Evolutionary conservation across 2,329 filamentous ascomycete genomes (phyloP).

Genomic region (Penicillium sp.): DNA sequence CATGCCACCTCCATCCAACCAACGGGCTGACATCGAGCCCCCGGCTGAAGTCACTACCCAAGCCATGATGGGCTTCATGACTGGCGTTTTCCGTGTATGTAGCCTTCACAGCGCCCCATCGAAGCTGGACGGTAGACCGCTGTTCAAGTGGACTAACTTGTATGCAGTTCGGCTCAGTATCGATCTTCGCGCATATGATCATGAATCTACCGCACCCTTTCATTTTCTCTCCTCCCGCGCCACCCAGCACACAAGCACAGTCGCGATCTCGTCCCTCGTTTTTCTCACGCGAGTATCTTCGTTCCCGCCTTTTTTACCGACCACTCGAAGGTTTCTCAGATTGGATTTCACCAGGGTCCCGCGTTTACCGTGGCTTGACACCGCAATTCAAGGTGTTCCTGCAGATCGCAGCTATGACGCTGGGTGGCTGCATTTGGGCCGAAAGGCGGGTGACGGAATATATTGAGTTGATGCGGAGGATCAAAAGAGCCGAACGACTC

Average conservation of each 20-base stretch:
- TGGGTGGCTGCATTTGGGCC: slow-evolving; percentile 55
- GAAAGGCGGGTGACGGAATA: slow-evolving; percentile 52
- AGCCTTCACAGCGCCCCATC: slow-evolving; percentile 1
- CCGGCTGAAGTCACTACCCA: slow-evolving; percentile 47
- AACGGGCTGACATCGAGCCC: slow-evolving; percentile 45
- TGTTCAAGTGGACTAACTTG: slow-evolving; percentile 1
- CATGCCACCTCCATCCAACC: slow-evolving; percentile 47
- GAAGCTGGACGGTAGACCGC: neutral
- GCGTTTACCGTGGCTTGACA: slow-evolving; percentile 52
- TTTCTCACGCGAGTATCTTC: slow-evolving; percentile 36
- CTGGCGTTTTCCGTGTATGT: slow-evolving; percentile 48
- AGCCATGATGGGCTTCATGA: slow-evolving; percentile 48
- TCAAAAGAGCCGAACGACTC: slow-evolving; percentile 46
- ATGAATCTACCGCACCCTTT: slow-evolving; percentile 49
- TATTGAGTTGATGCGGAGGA: slow-evolving; percentile 46
- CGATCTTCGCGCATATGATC: slow-evolving; percentile 52
- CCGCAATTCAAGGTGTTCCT: slow-evolving; percentile 56
- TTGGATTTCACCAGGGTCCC: slow-evolving; percentile 48
- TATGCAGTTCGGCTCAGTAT: slow-evolving; percentile 49
- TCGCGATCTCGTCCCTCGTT: slow-evolving; percentile 26
- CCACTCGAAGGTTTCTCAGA: slow-evolving; percentile 55
- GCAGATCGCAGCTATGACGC: slow-evolving; percentile 52
- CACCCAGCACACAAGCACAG: slow-evolving; percentile 28
- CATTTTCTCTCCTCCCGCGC: slow-evolving; percentile 39
- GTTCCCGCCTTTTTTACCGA: slow-evolving; percentile 40